These are phyloP conservation scores for Ganoderma resinaceum DNA, from an alignment of 1,284 basidiomycete genomes.

Conservation along the genomic window DNA sequence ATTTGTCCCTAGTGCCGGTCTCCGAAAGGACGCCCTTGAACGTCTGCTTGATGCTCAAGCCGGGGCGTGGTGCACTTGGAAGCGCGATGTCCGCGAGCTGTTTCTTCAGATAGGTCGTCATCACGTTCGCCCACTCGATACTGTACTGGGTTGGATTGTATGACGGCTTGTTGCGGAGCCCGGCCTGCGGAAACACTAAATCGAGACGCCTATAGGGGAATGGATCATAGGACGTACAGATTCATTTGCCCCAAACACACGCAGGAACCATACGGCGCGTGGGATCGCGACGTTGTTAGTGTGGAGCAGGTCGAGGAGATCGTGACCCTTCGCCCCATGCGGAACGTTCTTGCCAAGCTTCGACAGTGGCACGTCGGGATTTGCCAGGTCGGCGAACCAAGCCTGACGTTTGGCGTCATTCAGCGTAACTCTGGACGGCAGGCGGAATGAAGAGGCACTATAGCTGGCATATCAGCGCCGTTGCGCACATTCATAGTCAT, in stretches of 20 bases:
- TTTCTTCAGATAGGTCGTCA: slow-evolving; percentile 90
- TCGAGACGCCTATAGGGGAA: neutral
- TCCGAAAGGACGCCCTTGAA: slow-evolving; percentile 82
- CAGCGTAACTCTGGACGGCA: slow-evolving; percentile 88
- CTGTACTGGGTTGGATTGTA: slow-evolving; percentile 88
- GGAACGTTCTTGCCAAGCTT: slow-evolving; percentile 92
- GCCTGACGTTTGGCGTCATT: slow-evolving; percentile 89
- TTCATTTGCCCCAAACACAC: slow-evolving; percentile 95
- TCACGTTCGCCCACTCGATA: slow-evolving; percentile 87
- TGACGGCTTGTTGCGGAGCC: slow-evolving; percentile 73
- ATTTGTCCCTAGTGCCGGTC: slow-evolving; percentile 70
- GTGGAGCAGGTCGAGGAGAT: slow-evolving; percentile 89
- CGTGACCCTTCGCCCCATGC: slow-evolving; percentile 92
- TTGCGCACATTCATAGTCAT: slow-evolving; percentile 6
- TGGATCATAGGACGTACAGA: slow-evolving; percentile 58
- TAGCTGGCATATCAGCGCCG: neutral
- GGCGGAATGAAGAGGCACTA: slow-evolving; percentile 81
- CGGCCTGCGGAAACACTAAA: slow-evolving; percentile 52
- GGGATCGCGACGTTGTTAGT: slow-evolving; percentile 83
- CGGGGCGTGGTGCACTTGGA: slow-evolving; percentile 77
- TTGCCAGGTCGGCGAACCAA: slow-evolving; percentile 93
- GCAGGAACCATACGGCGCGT: slow-evolving; percentile 94
- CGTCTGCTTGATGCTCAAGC: slow-evolving; percentile 79
- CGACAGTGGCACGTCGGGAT: slow-evolving; percentile 86
- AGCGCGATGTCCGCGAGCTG: slow-evolving; percentile 87